A percentile compares a stretch with the other conserved stretches of the same genome.
Evolutionary conservation across 345 rosid species (phyloP).

Genomic region (Gossypium bickii): DNA sequence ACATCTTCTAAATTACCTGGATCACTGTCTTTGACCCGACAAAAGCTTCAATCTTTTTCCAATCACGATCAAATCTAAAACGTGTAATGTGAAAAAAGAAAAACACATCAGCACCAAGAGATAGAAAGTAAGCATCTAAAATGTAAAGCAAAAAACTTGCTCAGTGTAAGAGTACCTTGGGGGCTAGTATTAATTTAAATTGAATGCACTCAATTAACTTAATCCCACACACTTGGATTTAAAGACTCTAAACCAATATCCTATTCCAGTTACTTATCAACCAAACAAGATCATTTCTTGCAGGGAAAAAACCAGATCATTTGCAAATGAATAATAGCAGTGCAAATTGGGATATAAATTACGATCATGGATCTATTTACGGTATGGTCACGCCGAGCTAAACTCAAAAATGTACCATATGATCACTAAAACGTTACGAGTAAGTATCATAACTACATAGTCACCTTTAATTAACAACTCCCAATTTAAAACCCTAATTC

Average conservation of each 20-base stretch:
- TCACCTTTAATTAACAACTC: not conserved
- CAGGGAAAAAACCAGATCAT: not conserved
- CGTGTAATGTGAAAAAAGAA: constrained; percentile 21
- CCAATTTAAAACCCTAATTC: constrained; percentile 2
- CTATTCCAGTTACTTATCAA: not conserved
- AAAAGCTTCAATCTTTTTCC: constrained; percentile 98
- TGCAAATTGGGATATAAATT: not conserved
- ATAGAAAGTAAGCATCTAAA: not conserved
- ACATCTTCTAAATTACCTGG: constrained; percentile 48
- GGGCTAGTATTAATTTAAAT: not conserved
- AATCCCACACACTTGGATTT: too few species aligned
- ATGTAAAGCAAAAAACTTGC: not conserved
- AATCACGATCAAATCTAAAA: constrained; percentile 84
- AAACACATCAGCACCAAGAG: constrained; percentile 1
- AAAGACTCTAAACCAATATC: not conserved
- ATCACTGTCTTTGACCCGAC: constrained; percentile 91
- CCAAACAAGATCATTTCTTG: not conserved
- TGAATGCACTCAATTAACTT: not conserved
- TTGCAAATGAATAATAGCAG: not conserved
- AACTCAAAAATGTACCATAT: not conserved
- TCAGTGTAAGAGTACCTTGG: not conserved
- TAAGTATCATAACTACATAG: not conserved
- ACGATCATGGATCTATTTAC: too few species aligned
- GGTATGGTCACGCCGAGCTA: not conserved
- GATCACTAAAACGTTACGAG: not conserved